Conservation (phyloP, 257 asterid genomes). For the Coffea eugenioides region DNA sequence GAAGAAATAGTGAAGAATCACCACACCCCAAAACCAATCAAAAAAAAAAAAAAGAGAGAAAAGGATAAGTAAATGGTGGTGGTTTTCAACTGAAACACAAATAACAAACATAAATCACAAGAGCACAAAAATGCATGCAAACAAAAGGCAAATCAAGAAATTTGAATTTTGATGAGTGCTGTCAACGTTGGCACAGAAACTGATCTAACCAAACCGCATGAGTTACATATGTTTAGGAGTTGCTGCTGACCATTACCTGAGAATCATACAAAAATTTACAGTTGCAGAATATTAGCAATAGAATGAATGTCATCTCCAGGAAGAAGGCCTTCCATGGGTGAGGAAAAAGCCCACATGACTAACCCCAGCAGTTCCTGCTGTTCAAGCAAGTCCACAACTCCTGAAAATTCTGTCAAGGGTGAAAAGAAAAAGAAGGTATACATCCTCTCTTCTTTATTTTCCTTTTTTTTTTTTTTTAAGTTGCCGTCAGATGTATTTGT, state of each 20-base stretch:
- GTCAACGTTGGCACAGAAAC: slow-evolving; percentile 11
- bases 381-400: slow-evolving; percentile 36
- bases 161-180: slow-evolving; percentile 6
- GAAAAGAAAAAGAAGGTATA: slow-evolving; percentile 68
- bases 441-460: background rate
- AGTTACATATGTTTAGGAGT: slow-evolving; percentile 2
- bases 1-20: background rate
- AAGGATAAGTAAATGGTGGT: slow-evolving; percentile 2
- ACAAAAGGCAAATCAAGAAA: slow-evolving; percentile 28
- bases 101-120: slow-evolving; percentile 30
- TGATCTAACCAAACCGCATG: slow-evolving; percentile 8
- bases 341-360: slow-evolving; percentile 34
- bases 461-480: background rate
- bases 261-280: background rate
- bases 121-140: slow-evolving; percentile 48
- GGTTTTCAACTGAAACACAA: background rate
- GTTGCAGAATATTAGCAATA: slow-evolving; percentile 3
- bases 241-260: background rate
- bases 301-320: slow-evolving; percentile 45
- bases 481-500: no score
- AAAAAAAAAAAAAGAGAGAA: background rate
- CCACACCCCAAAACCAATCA: background rate
- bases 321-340: slow-evolving; percentile 24
- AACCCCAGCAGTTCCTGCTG: slow-evolving; percentile 31
- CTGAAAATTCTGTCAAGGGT: slow-evolving; percentile 47